Conservation (phyloP, 176 grass and related monocot species). For the Zoysia japonica region DNA sequence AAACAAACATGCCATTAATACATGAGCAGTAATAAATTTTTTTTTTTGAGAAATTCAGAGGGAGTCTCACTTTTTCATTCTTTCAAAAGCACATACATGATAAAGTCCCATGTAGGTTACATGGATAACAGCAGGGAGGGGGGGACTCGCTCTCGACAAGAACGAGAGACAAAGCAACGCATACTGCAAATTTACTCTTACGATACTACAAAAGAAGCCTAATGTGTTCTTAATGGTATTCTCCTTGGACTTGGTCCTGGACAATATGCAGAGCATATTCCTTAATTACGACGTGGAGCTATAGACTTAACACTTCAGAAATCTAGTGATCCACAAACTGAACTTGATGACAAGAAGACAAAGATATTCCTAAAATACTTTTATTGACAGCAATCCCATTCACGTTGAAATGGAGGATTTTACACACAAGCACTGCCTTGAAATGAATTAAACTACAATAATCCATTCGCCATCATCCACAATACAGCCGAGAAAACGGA, state of each 20-base stretch:
- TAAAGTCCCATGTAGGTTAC: too few relatives aligned
- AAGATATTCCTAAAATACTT: slow-evolving; percentile 22
- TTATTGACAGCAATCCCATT: slow-evolving; percentile 27
- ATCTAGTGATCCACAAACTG: not conserved
- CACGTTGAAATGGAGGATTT: slow-evolving; percentile 34
- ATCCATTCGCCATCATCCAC: slow-evolving; percentile 23
- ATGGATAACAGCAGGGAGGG: too few relatives aligned
- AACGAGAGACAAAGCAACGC: too few relatives aligned
- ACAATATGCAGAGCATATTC: not conserved
- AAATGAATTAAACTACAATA: slow-evolving; percentile 32
- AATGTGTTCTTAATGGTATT: too few relatives aligned
- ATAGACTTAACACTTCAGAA: too few relatives aligned
- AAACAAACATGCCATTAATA: not conserved
- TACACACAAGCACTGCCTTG: slow-evolving; percentile 15
- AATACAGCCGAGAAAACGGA: slow-evolving; percentile 19
- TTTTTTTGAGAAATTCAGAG: not conserved
- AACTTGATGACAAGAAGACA: slow-evolving; percentile 11
- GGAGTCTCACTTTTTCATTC: too few relatives aligned
- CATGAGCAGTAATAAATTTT: not conserved
- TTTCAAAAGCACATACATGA: too few relatives aligned
- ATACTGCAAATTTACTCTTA: too few relatives aligned
- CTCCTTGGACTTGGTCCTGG: not conserved
- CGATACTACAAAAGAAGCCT: too few relatives aligned
- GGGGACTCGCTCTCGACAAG: too few relatives aligned
- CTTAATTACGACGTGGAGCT: not conserved